A percentile compares a stretch with the other conserved stretches of the same genome.
Evolutionary conservation across 192 early-diverging fungal genomes (phyloP).

Genomic region (Linnemannia schmuckeri): DNA sequence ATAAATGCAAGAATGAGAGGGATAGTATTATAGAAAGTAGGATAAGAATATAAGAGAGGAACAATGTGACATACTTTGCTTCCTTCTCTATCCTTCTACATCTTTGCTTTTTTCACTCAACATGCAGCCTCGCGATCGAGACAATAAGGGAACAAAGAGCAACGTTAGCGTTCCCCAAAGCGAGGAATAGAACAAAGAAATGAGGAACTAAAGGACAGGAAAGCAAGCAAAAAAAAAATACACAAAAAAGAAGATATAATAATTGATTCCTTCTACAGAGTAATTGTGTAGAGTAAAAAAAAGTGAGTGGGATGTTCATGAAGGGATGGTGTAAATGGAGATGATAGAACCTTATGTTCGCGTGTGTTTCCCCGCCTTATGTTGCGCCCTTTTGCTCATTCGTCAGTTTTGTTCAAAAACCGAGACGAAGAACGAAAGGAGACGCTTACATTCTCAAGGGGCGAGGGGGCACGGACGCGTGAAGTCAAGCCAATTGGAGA

Average conservation of each 20-base stretch:
- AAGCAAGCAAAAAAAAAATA: background rate
- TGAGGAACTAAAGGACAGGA: background rate
- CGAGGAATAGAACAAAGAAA: background rate
- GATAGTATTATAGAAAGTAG: background rate
- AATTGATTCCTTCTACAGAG: background rate
- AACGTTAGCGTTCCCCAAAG: background rate
- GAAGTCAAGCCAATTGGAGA: constrained; percentile 39
- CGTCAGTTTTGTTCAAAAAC: constrained; percentile 15
- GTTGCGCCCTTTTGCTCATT: background rate
- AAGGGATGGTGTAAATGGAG: background rate
- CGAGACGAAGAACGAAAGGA: background rate
- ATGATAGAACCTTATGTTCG: background rate
- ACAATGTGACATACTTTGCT: background rate
- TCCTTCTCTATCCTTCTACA: too few relatives aligned
- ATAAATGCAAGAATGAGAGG: background rate
- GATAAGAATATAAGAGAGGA: background rate
- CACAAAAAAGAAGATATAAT: background rate
- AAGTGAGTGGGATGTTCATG: background rate
- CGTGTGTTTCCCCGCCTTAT: background rate
- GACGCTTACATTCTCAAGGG: constrained; percentile 18
- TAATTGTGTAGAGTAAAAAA: background rate
- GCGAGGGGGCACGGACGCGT: background rate
- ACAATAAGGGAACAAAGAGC: background rate
- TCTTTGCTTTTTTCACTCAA: background rate
- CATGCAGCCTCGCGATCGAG: background rate